These are phyloP conservation scores for Pouteria glomerata DNA, from an alignment of 148 eudicot genomes.

Conservation along the genomic window DNA sequence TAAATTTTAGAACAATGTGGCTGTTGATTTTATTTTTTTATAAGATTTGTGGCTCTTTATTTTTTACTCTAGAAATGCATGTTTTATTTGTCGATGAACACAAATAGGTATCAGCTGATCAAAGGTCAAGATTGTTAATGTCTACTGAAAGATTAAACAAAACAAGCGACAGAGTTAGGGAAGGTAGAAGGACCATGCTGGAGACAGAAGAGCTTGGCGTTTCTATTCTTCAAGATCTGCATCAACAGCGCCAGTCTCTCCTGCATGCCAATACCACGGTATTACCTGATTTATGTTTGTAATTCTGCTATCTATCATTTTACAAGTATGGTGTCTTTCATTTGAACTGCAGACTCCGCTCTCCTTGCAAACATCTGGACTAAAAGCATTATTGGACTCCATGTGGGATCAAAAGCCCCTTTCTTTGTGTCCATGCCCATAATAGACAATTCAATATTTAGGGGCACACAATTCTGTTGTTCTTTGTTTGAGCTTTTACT, in stretches of 20 bases:
- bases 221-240: slow-evolving; percentile 52
- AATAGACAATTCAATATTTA: neutral
- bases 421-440: neutral
- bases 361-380: too few species aligned
- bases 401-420: neutral
- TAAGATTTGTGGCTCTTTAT: neutral
- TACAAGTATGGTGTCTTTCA: neutral
- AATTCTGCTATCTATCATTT: neutral
- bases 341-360: too few species aligned
- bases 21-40: too few species aligned
- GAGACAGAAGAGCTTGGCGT: slow-evolving; percentile 61
- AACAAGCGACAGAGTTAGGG: slow-evolving; percentile 54
- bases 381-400: neutral
- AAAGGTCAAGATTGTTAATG: slow-evolving; percentile 50
- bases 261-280: slow-evolving; percentile 48
- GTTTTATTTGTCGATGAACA: slow-evolving; percentile 4
- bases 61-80: neutral
- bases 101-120: slow-evolving; percentile 59
- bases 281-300: neutral
- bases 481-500: neutral
- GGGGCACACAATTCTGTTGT: neutral
- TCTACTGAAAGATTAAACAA: slow-evolving; percentile 52
- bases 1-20: too few species aligned
- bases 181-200: slow-evolving; percentile 53
- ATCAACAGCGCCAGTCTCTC: slow-evolving; percentile 51